Percentiles rank a stretch among this genome's conserved stretches.
These are phyloP conservation scores for Inga laurina DNA, from an alignment of 306 rosid genomes.

Conservation along the genomic window DNA sequence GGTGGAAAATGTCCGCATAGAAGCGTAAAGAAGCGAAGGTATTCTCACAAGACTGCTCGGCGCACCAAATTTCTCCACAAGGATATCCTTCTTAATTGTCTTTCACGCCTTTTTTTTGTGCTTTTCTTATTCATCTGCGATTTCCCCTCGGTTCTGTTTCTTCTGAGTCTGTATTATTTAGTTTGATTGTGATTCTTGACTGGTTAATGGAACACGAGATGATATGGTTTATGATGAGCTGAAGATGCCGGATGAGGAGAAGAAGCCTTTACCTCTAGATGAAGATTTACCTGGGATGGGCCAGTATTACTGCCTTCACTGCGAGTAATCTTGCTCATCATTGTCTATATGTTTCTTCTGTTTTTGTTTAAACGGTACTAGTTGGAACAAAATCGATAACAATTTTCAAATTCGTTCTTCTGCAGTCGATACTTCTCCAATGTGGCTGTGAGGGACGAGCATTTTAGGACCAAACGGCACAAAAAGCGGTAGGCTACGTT, in stretches of 20 bases:
- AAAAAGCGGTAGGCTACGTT: conserved; percentile 61
- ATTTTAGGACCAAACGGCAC: conserved; percentile 90
- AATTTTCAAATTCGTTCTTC: neutral
- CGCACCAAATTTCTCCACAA: conserved; percentile 69
- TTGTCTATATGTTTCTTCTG: neutral
- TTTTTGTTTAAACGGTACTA: neutral
- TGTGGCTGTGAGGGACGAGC: conserved; percentile 81
- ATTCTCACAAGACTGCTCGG: conserved; percentile 81
- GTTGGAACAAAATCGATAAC: neutral
- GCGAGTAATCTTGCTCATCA: conserved; percentile 56
- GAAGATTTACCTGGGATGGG: conserved; percentile 98
- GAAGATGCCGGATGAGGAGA: conserved; percentile 53
- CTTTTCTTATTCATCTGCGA: no score
- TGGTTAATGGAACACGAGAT: conserved; percentile 49
- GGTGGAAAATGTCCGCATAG: conserved; percentile 99
- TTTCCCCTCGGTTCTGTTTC: neutral
- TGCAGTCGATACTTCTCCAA: conserved; percentile 87
- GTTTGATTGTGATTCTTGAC: conserved; percentile 48
- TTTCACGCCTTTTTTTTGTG: neutral
- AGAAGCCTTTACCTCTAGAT: conserved; percentile 57
- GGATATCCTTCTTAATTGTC: conserved; percentile 62
- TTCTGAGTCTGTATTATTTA: neutral
- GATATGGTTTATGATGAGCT: conserved; percentile 79
- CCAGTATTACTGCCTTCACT: conserved; percentile 73
- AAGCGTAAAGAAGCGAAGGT: conserved; percentile 78